Percentiles rank a stretch among this genome's conserved stretches.
These are phyloP conservation scores for Beta macrorhiza DNA, from an alignment of 179 eudicot species.

Conservation along the genomic window DNA sequence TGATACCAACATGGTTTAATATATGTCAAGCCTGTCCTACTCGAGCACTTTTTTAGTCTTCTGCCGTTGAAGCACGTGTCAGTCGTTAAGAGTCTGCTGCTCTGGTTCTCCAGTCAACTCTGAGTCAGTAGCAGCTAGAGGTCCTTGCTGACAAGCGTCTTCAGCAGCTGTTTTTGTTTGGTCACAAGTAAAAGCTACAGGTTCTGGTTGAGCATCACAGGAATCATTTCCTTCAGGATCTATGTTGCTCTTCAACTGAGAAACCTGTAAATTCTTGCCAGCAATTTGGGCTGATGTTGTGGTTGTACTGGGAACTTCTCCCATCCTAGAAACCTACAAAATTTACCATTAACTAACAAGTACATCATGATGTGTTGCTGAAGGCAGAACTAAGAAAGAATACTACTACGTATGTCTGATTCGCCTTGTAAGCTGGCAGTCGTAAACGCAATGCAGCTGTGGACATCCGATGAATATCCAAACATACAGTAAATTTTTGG, in stretches of 20 bases:
- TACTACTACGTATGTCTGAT: too few species aligned
- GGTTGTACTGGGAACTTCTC: conserved; percentile 6
- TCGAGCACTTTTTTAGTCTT: neutral
- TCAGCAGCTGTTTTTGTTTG: conserved; percentile 3
- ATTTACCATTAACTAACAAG: conserved; percentile 1
- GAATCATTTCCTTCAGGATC: neutral
- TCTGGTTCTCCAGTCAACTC: conserved; percentile 9
- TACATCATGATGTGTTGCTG: neutral
- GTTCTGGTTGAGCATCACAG: conserved; percentile 12
- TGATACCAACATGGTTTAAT: neutral
- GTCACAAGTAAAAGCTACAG: neutral
- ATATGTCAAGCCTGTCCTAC: too few species aligned
- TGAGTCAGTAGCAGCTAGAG: neutral
- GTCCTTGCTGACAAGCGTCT: neutral
- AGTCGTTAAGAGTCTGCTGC: neutral
- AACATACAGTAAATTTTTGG: neutral
- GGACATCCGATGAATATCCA: neutral
- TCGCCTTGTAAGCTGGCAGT: neutral
- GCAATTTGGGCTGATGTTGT: conserved; percentile 9
- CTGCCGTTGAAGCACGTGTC: neutral
- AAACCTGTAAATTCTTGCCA: conserved; percentile 18
- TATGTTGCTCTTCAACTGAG: conserved; percentile 7
- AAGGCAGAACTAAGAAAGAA: conserved; percentile 4
- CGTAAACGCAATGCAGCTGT: neutral
- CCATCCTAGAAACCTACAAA: conserved; percentile 33